Evolutionary conservation across 2,329 filamentous ascomycete genomes (phyloP).

Genomic region (Ascochyta clinopodiicola): DNA sequence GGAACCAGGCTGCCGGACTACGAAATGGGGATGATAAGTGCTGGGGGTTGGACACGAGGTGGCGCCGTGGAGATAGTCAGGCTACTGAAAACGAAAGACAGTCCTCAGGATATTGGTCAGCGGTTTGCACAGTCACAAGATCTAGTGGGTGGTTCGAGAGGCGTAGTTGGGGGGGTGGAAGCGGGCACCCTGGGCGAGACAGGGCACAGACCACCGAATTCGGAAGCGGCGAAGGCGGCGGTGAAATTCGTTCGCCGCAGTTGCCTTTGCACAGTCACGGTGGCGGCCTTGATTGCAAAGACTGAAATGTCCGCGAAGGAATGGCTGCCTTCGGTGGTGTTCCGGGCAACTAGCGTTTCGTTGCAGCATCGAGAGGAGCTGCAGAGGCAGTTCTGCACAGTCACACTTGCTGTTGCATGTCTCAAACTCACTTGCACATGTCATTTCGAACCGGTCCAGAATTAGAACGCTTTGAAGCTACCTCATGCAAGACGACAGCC

Average conservation of each 20-base stretch:
- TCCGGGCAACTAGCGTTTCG: background rate
- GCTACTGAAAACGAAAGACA: constrained; percentile 13
- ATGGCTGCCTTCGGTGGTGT: background rate
- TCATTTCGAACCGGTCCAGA: too few relatives aligned
- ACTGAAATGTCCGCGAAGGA: too few relatives aligned
- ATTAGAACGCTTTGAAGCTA: too few relatives aligned
- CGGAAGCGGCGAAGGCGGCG: constrained; percentile 21
- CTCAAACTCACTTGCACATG: background rate
- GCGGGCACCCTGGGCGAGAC: constrained; percentile 11
- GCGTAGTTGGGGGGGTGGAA: constrained; percentile 18
- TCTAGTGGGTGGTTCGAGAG: constrained; percentile 12
- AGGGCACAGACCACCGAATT: constrained; percentile 12
- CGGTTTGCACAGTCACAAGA: constrained; percentile 34
- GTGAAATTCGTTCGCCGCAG: constrained; percentile 24
- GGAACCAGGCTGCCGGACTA: constrained; percentile 46
- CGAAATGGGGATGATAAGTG: constrained; percentile 22
- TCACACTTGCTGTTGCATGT: background rate
- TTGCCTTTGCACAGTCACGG: constrained; percentile 17
- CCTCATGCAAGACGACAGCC: too few relatives aligned
- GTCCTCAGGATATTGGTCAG: constrained; percentile 34
- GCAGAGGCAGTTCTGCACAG: background rate
- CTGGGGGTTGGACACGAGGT: constrained; percentile 11
- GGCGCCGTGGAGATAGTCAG: constrained; percentile 15
- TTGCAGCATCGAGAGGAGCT: background rate
- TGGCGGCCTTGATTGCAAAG: constrained; percentile 9